Evolutionary conservation across 257 asterid genomes (phyloP).

Genomic region (Gentiana dahurica): DNA sequence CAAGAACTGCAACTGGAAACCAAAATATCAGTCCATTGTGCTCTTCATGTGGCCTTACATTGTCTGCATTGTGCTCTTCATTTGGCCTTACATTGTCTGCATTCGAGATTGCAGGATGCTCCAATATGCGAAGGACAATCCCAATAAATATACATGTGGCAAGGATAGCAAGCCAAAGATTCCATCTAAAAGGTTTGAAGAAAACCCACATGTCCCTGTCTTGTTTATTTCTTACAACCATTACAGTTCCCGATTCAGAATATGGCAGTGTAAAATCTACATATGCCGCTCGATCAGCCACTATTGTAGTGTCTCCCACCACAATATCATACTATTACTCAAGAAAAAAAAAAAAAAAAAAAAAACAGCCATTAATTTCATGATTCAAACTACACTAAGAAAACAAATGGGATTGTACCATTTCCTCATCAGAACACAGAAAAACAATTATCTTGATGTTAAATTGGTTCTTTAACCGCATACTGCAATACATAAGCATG

Average conservation of each 20-base stretch:
- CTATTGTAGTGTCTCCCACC: constrained; percentile 41
- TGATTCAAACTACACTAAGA: neutral
- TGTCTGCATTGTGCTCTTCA: constrained; percentile 2
- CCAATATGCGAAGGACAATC: constrained; percentile 21
- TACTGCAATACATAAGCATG: too few relatives aligned
- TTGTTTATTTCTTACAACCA: constrained; percentile 35
- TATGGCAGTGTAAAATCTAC: constrained; percentile 45
- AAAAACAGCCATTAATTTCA: too few relatives aligned
- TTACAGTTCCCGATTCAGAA: constrained; percentile 46
- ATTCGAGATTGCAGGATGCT: constrained; percentile 6
- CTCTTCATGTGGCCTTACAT: constrained; percentile 6
- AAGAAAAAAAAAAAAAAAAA: neutral
- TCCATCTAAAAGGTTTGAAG: constrained; percentile 31
- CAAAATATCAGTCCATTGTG: constrained; percentile 12
- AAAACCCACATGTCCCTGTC: constrained; percentile 44
- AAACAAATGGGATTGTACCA: too few relatives aligned
- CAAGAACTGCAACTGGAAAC: constrained; percentile 48
- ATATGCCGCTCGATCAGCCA: constrained; percentile 33
- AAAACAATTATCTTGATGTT: too few relatives aligned
- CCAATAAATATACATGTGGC: constrained; percentile 23
- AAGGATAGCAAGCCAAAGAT: constrained; percentile 33
- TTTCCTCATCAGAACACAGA: neutral
- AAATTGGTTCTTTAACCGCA: too few relatives aligned
- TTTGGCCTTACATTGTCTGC: constrained; percentile 7
- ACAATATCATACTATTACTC: constrained; percentile 30